phyloP scores from a whole-genome alignment of 257 asterid species.

The Fraxinus quadrangulata region DNA sequence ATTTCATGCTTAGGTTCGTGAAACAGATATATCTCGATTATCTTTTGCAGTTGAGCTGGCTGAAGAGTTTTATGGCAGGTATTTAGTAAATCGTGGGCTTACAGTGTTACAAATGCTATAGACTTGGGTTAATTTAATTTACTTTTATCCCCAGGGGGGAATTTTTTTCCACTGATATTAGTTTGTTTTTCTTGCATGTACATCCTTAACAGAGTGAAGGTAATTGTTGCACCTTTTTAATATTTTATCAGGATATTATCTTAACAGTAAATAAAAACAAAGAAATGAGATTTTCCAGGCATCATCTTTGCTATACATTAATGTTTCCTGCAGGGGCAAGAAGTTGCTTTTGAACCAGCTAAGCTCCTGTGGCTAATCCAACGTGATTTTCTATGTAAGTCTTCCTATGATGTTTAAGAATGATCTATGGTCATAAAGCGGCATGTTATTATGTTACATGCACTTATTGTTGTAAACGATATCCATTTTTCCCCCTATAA shows the following conservation, averaged over 20 bases:
- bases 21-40: conserved; percentile 91
- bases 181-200: conserved; percentile 31
- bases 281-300: conserved; percentile 8
- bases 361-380: conserved; percentile 96
- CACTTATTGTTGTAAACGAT: background rate
- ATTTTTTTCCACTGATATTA: conserved; percentile 38
- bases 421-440: background rate
- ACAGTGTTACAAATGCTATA: background rate
- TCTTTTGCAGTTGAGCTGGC: conserved; percentile 99
- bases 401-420: background rate
- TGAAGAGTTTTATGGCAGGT: conserved; percentile 99
- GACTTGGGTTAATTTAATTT: conserved; percentile 13
- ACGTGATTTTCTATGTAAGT: conserved; percentile 86
- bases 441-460: background rate
- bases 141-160: conserved; percentile 12
- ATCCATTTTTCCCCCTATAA: too few relatives aligned
- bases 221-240: conserved; percentile 31
- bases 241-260: conserved; percentile 3
- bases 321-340: conserved; percentile 75
- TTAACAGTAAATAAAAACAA: background rate
- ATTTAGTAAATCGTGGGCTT: conserved; percentile 28
- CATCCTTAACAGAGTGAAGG: conserved; percentile 80
- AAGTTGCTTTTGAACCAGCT: conserved; percentile 94
- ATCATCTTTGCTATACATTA: conserved; percentile 18
- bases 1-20: conserved; percentile 70